These are phyloP conservation scores for Cryptococcus sp. DNA, from an alignment of 1,284 basidiomycete species.

Conservation along the genomic window DNA sequence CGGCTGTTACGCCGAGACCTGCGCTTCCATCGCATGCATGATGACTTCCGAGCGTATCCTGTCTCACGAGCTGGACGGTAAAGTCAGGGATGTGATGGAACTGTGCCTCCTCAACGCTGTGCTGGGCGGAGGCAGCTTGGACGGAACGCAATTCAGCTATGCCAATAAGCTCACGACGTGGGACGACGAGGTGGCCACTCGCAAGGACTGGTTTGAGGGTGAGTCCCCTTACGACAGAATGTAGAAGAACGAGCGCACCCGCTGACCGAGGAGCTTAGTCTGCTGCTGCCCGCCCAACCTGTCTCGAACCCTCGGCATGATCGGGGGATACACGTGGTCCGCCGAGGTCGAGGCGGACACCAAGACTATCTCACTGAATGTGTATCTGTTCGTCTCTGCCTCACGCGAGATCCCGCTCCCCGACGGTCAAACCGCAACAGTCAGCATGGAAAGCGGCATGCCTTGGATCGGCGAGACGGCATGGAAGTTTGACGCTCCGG, in stretches of 20 bases:
- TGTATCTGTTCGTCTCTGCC: constrained; percentile 36
- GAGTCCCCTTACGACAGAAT: too few relatives aligned
- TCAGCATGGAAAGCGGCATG: constrained; percentile 32
- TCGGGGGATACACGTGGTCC: constrained; percentile 42
- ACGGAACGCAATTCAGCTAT: constrained; percentile 39
- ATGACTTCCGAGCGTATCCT: constrained; percentile 41
- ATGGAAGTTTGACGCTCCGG: constrained; percentile 24
- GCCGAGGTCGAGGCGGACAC: constrained; percentile 17
- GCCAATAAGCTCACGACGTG: constrained; percentile 40
- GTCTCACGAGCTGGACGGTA: constrained; percentile 25
- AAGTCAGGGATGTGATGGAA: constrained; percentile 35
- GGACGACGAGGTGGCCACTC: constrained; percentile 31
- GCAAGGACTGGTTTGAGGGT: constrained; percentile 44
- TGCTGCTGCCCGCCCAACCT: constrained; percentile 46
- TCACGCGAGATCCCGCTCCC: constrained; percentile 30
- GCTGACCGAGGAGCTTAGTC: constrained; percentile 15
- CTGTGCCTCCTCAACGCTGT: constrained; percentile 37
- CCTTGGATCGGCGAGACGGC: constrained; percentile 33
- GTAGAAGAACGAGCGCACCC: too few relatives aligned
- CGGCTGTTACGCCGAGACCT: constrained; percentile 45
- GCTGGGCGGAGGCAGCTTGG: constrained; percentile 33
- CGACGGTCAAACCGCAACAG: constrained; percentile 21
- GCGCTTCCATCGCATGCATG: constrained; percentile 41
- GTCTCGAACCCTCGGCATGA: constrained; percentile 38
- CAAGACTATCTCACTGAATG: constrained; percentile 26